Conservation (phyloP, 2,329 filamentous ascomycete genomes). For the Sarocladium oryzae region DNA sequence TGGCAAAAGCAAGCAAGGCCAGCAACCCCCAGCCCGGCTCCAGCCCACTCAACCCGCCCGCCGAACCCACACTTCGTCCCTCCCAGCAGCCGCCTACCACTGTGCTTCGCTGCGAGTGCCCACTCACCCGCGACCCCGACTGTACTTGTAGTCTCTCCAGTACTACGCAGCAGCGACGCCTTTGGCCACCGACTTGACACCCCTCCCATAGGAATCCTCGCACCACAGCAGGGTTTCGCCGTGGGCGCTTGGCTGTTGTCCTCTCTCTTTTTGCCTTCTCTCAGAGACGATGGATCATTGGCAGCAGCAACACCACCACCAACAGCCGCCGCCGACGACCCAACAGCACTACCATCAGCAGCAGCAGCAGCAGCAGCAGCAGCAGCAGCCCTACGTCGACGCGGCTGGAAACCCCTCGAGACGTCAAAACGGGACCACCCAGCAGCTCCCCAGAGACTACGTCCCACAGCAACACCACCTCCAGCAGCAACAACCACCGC, state of each 20-base stretch:
- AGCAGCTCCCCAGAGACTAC: conserved; percentile 32
- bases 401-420: conserved; percentile 50
- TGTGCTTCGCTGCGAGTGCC: background rate
- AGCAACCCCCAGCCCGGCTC: background rate
- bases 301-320: conserved; percentile 35
- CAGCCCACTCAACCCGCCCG: background rate
- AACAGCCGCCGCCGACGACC: conserved; percentile 30
- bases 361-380: background rate
- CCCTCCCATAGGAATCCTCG: conserved; percentile 4
- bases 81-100: background rate
- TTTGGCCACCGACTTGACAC: background rate
- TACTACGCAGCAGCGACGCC: conserved; percentile 15
- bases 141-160: no score
- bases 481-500: conserved; percentile 22
- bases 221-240: conserved; percentile 1
- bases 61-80: background rate
- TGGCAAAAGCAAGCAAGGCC: background rate
- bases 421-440: conserved; percentile 50
- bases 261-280: background rate
- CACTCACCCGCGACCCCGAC: conserved; percentile 4
- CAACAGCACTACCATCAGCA: no score
- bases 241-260: background rate
- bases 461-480: conserved; percentile 28
- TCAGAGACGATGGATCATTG: conserved; percentile 39
- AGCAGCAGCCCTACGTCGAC: conserved; percentile 63